Evolutionary conservation across 2,329 filamentous ascomycete species (phyloP).

Genomic region (Hysterium pulicare): DNA sequence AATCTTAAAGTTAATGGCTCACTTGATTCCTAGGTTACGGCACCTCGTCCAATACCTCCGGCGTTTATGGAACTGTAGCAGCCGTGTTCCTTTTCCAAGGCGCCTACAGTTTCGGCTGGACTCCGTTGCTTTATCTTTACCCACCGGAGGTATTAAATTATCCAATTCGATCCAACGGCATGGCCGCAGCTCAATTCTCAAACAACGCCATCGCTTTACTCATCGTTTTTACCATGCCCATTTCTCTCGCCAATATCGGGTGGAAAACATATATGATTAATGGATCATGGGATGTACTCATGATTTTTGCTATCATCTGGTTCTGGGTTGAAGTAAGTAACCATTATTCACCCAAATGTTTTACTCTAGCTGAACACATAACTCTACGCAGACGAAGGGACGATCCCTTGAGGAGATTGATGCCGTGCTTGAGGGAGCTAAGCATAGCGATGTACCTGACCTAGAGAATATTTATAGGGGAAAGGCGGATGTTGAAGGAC

Average conservation of each 20-base stretch:
- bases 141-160: slow-evolving; percentile 32
- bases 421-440: background rate
- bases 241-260: slow-evolving; percentile 42
- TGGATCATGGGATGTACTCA: slow-evolving; percentile 42
- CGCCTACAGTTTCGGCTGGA: slow-evolving; percentile 33
- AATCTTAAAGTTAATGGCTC: slow-evolving; percentile 24
- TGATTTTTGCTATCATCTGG: slow-evolving; percentile 39
- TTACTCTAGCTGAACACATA: too few relatives aligned
- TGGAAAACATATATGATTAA: slow-evolving; percentile 51
- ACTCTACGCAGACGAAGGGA: too few relatives aligned
- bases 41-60: slow-evolving; percentile 35
- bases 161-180: slow-evolving; percentile 29
- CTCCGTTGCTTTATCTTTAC: slow-evolving; percentile 34
- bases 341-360: too few relatives aligned
- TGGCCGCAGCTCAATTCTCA: slow-evolving; percentile 15
- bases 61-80: slow-evolving; percentile 38
- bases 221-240: slow-evolving; percentile 43
- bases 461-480: background rate
- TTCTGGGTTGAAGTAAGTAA: slow-evolving; percentile 4
- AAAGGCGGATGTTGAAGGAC: background rate
- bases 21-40: slow-evolving; percentile 26
- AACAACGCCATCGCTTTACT: slow-evolving; percentile 20
- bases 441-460: background rate
- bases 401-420: background rate
- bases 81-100: slow-evolving; percentile 32